Base-by-base conservation (phyloP, 148 eudicot genomes). In the Fagopyrum esculentum region DNA sequence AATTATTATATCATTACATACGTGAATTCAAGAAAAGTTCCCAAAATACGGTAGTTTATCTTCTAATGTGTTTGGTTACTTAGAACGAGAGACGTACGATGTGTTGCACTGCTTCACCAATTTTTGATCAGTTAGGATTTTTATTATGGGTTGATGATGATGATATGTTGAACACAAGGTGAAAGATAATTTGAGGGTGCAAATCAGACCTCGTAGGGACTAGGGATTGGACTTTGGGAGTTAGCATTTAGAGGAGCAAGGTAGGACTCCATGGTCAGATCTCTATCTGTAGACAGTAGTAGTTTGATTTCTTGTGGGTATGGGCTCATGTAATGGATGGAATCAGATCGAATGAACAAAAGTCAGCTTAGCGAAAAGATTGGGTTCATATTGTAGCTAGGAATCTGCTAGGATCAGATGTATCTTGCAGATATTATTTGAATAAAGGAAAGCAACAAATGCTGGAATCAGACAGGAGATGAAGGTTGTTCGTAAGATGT, bases 341-440 rank as follows among this genome's bases (percentile, higher is more conserved):
- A 45, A 45, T 49, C 40, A 6, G 6, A 51, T 76, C 50, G 48
- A 48, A 50, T 43, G 45, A 30, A 48, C 45, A 64, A 75, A 59
- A 45, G 82, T 76, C 73, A 29, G 43, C 17, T 46, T 48, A 72
- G 13, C 6, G 57, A 43, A 57, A 26, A 51, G 57, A 61, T 57
- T 43, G 13, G 52, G 5, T 45, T 22, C 52, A 49, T 22, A 17
- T 57, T 57, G 6, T 19, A 57, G 63, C 63, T 57, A 57, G 29
- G 63, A 57, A 57, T 9, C 63, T 26, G 68, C 43, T 29, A 11
- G 43, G 43, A 55, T 55, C 60, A 55, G 12, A 26, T 29, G 68
- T 61, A 61, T 61, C 68, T 61, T 29, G 68, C 68, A 26, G 44
- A 61, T 61, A 61, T 8, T 60, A 60, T 26, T 60, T 26, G 26